Evolutionary conservation across 208 protist genomes (phyloP).

Genomic region (Phytomonas francai): DNA sequence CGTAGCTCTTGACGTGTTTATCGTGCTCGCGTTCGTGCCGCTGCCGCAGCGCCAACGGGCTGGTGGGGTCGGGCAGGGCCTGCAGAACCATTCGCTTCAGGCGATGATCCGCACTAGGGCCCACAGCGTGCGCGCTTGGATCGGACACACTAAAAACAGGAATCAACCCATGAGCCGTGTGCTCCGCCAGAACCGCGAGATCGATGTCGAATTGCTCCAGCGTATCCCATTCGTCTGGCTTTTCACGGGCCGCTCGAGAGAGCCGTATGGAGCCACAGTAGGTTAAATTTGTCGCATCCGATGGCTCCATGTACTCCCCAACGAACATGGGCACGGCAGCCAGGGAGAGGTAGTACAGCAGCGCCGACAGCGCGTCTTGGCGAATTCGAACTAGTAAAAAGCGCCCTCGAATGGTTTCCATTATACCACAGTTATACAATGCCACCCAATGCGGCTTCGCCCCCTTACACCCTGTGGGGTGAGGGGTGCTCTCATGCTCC

Average conservation of each 20-base stretch:
- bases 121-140: slow-evolving; percentile 16
- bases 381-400: slow-evolving; percentile 29
- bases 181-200: slow-evolving; percentile 22
- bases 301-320: slow-evolving; percentile 33
- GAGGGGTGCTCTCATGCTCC: background rate
- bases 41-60: slow-evolving; percentile 18
- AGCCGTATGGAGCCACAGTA: slow-evolving; percentile 40
- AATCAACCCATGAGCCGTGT: slow-evolving; percentile 26
- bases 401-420: slow-evolving; percentile 29
- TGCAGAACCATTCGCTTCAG: slow-evolving; percentile 24
- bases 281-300: slow-evolving; percentile 31
- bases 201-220: slow-evolving; percentile 13
- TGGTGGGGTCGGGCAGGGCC: background rate
- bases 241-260: background rate
- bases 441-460: slow-evolving; percentile 6
- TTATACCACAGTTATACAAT: slow-evolving; percentile 33
- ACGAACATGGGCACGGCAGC: slow-evolving; percentile 37
- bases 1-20: slow-evolving; percentile 35
- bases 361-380: slow-evolving; percentile 24
- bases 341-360: slow-evolving; percentile 33
- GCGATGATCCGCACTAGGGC: slow-evolving; percentile 25
- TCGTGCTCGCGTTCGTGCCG: slow-evolving; percentile 12
- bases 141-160: slow-evolving; percentile 32
- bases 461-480: background rate
- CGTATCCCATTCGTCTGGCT: slow-evolving; percentile 5